Evolutionary conservation across 163 green algal species (phyloP), one percentile per base, ranked within the genome.

Genomic region (Chlorella variabilis): DNA sequence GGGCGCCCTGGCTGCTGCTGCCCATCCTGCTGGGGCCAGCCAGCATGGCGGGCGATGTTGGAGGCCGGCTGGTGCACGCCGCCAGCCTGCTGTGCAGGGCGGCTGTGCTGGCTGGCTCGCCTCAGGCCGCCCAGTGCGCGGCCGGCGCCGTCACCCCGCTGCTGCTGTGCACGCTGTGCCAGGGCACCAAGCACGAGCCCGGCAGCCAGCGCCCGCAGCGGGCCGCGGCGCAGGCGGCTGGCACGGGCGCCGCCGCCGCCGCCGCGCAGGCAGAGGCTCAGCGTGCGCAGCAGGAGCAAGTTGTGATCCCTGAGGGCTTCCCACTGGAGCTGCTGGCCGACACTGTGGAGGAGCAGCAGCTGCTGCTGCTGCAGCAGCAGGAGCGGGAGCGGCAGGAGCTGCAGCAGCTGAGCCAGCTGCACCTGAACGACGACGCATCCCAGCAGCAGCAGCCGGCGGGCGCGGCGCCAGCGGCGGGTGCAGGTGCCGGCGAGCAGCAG

Each of bases 331-430:
- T 80, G 17, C 56, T 80, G 38, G 73, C 62, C 3, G 73, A 54
- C n/a, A 80, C 73, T 11, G 73, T 80, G 36, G 73, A 80, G 73
- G 73, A 56, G 15, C 73, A 80, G 73, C 73, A 80, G 73, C 73
- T 80, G 36, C 42, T 74, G 41, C 31, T 75, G 39, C 31, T 61
- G 29, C 75, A 81, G 42, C 42, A 73, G 75, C 59, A 73, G 59
- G 20, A 81, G 75, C 38, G 38, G 23, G 41, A 74, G 61, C 61
- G 39, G 39, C 59, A 49, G n/a, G 29, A 67, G 29, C 59, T 20
- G n/a, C n/a, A 39, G 29, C 59, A 67, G 59, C 59, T 39, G 65
- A 33, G 9, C 4, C 73, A 71, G 41, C 8, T 45, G 54, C n/a
- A n/a, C 27, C 21, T 31, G 29, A 27, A 71, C 38, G 41, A 62